Conservation (phyloP, 1,284 basidiomycete species). For the Cryptococcus sp. region DNA sequence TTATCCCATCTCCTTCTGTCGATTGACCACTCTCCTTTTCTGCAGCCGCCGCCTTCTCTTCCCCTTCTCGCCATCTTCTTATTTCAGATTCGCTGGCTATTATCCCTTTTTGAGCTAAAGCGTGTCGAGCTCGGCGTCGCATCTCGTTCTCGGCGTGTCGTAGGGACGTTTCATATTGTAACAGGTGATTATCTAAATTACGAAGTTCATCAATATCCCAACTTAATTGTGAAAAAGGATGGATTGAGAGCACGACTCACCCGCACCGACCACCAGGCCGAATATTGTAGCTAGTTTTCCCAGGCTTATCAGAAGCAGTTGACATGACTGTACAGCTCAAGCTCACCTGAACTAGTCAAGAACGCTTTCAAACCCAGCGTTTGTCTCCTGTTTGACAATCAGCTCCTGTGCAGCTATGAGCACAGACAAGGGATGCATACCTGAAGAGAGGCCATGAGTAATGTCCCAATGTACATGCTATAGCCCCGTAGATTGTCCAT, state of each 20-base stretch:
- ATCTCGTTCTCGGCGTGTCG: constrained; percentile 68
- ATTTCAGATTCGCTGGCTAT: constrained; percentile 82
- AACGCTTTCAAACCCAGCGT: constrained; percentile 79
- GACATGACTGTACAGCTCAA: neutral
- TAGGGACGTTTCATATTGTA: constrained; percentile 67
- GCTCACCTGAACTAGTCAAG: constrained; percentile 44
- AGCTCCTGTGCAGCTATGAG: neutral
- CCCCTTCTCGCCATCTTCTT: constrained; percentile 68
- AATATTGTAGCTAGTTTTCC: constrained; percentile 61
- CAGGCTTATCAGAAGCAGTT: constrained; percentile 11
- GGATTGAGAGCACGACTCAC: constrained; percentile 8
- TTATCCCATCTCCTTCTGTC: neutral
- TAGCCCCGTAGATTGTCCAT: constrained; percentile 61
- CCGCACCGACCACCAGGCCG: constrained; percentile 68
- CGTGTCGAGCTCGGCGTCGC: constrained; percentile 70
- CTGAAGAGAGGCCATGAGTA: constrained; percentile 74
- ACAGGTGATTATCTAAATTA: constrained; percentile 65
- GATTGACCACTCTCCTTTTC: constrained; percentile 6
- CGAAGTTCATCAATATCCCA: neutral
- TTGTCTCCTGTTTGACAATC: constrained; percentile 61
- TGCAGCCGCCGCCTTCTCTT: constrained; percentile 29
- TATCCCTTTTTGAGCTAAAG: constrained; percentile 70
- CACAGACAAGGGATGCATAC: constrained; percentile 52
- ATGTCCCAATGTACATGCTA: constrained; percentile 67
- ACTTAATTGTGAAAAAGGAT: neutral